These are phyloP conservation scores for Flammula alnicola DNA, from an alignment of 1,284 basidiomycete species.

Conservation along the genomic window DNA sequence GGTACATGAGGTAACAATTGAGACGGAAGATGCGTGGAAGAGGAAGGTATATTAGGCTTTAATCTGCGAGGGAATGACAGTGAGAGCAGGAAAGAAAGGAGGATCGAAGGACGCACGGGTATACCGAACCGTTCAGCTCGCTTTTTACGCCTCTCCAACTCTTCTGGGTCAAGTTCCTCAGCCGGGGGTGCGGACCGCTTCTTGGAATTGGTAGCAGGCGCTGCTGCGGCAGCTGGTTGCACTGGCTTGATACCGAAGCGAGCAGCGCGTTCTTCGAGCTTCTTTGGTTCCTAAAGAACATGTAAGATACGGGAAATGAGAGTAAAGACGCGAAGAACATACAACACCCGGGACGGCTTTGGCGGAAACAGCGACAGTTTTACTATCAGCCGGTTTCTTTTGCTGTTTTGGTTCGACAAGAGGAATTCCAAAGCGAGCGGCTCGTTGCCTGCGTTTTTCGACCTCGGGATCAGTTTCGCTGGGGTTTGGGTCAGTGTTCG, in stretches of 20 bases:
- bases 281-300: slow-evolving; percentile 47
- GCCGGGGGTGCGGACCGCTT: slow-evolving; percentile 48
- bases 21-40: slow-evolving; percentile 12
- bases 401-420: slow-evolving; percentile 47
- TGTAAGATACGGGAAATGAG: slow-evolving; percentile 4
- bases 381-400: slow-evolving; percentile 16
- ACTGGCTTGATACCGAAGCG: slow-evolving; percentile 50
- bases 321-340: slow-evolving; percentile 20
- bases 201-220: slow-evolving; percentile 26
- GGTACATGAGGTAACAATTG: slow-evolving; percentile 17
- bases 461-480: slow-evolving; percentile 42
- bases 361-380: slow-evolving; percentile 6
- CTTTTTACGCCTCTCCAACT: slow-evolving; percentile 60
- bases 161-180: slow-evolving; percentile 57
- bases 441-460: slow-evolving; percentile 63
- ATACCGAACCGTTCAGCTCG: slow-evolving; percentile 64
- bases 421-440: slow-evolving; percentile 72
- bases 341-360: slow-evolving; percentile 27
- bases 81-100: slow-evolving; percentile 13
- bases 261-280: slow-evolving; percentile 51
- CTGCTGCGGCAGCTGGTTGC: slow-evolving; percentile 7
- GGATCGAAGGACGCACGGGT: slow-evolving; percentile 15
- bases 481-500: slow-evolving; percentile 15
- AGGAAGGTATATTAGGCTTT: slow-evolving; percentile 17
- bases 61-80: slow-evolving; percentile 13